Conservation (phyloP, 2,329 filamentous ascomycete genomes). For the Plectosphaerella cucumerina region DNA sequence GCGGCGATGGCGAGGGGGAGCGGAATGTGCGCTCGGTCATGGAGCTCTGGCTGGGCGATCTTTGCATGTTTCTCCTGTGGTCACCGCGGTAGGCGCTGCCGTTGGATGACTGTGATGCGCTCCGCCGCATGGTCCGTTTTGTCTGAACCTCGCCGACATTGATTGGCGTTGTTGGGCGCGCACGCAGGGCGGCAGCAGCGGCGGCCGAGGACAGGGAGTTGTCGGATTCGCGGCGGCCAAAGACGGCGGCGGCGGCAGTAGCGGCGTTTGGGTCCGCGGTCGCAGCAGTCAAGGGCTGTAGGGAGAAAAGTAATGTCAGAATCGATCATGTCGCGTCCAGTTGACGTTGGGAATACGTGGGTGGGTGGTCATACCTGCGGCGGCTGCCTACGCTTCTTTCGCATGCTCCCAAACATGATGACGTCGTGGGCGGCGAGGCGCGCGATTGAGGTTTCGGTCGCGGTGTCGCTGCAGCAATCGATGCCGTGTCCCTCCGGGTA, state of each 20-base stretch:
- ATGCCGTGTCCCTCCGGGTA: too few relatives aligned
- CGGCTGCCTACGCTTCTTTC: constrained; percentile 40
- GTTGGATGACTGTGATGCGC: constrained; percentile 66
- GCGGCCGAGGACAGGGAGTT: constrained; percentile 71
- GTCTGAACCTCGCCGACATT: constrained; percentile 81
- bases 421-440: background rate
- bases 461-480: background rate
- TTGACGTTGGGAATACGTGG: too few relatives aligned
- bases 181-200: constrained; percentile 80
- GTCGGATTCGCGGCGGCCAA: constrained; percentile 62
- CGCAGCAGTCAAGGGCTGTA: constrained; percentile 58
- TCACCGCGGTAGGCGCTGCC: constrained; percentile 37
- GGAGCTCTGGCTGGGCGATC: constrained; percentile 68
- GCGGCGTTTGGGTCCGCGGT: constrained; percentile 70
- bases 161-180: constrained; percentile 72
- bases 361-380: constrained; percentile 35
- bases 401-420: constrained; percentile 47
- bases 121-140: constrained; percentile 74
- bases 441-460: background rate
- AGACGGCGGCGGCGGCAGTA: constrained; percentile 75
- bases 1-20: constrained; percentile 60
- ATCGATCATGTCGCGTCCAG: constrained; percentile 6
- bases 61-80: constrained; percentile 47
- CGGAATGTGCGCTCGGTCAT: constrained; percentile 90
- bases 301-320: constrained; percentile 8